Base-by-base conservation (phyloP, 176 grass and related monocot genomes). In the Oryza meridionalis region DNA sequence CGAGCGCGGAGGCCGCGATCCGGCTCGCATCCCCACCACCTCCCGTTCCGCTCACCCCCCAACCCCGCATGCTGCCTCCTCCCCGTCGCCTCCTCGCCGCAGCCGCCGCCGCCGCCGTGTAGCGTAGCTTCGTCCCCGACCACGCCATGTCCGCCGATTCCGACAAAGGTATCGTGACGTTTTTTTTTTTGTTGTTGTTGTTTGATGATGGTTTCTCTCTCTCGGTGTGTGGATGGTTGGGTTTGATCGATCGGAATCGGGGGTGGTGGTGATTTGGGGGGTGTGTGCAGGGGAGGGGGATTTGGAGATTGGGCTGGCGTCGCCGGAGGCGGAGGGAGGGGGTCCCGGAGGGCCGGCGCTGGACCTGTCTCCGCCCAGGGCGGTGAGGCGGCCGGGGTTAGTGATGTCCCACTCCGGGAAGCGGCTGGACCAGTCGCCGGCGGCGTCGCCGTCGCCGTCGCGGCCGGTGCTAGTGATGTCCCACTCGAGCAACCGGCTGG, bases 401-500 rank as follows among this genome's bases (percentile, higher is more conserved):
- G 86, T 88, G 49, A 81, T 91, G 65, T 91, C 90, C 32, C 82
- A 66, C 77, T 92, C 90, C 26, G 84, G 87, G 53, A 92, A 92
- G 80, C 80, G 90, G n/a, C 80, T 91, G 5, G 90, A 91, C 73
- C 90, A 91, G 82, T 81, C 84, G 47, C 76, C 90, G 7, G 78
- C 17, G 46, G 40, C 68, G 38, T 80, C 80, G 70, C 53, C 76
- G 31, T 86, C 84, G 63, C 14, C 70, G 53, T 82, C 77, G 67
- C 84, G 71, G 0, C 81, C 84, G 10, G 84, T 87, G 82, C 94
- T 96, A 1, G 86, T 78, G 45, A 82, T 96, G 77, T 96, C 94
- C 43, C 80, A 77, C 79, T 96, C 94, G 67, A 92, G 88, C 72
- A 96, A 96, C 65, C 76, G 86, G 46, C 50, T 96, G 21, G 94